Evolutionary conservation across 805 yeast species (phyloP), one percentile per base, ranked within the genome.

Genomic region (Yarrowia keelungensis): DNA sequence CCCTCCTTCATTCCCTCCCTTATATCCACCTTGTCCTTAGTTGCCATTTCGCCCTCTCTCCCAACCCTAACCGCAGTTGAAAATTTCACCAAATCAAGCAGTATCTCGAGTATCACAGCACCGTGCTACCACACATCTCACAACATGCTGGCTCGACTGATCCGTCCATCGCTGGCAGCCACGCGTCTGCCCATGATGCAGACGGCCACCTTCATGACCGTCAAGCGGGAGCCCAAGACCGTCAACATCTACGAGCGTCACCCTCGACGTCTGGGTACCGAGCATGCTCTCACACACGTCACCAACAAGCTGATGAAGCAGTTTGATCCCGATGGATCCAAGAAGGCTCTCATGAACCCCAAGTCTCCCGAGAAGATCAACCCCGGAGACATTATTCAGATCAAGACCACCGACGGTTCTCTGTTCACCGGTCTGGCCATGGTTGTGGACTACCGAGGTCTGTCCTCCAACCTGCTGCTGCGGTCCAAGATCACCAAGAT

Each of bases 361-460:
- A 71, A 76, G 26, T 81, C 82, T 67, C 79, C 84, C 8, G 83
- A 83, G 32, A 80, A 85, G 69, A 80, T 93, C 39, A 83, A 91
- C 69, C 85, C 96, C 0, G 98, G 97, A 14, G 98, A 93, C 76
- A 82, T 91, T 38, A 86, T 93, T 46, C 86, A 90, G 71, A 89
- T 93, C 4, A 85, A 87, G 41, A 92, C 90, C 76, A 83, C 83
- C 74, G 86, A 86, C 73, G 78, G 79, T 15, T 82, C 85, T 69
- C 78, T 85, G 71, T 88, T 91, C 71, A 82, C 87, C 26, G 99
- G 98, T 5, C 89, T 89, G 77, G 86, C 92, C 1, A 80, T 94
- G 68, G 92, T 90, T 67, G 83, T 92, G 69, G 89, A 89, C 75
- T 85, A 93, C 75, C 83, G 86, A 71, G 88, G 87, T 47, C 79